phyloP scores from a whole-genome alignment of 2,329 filamentous ascomycete species.

The Nemania bipapillata region DNA sequence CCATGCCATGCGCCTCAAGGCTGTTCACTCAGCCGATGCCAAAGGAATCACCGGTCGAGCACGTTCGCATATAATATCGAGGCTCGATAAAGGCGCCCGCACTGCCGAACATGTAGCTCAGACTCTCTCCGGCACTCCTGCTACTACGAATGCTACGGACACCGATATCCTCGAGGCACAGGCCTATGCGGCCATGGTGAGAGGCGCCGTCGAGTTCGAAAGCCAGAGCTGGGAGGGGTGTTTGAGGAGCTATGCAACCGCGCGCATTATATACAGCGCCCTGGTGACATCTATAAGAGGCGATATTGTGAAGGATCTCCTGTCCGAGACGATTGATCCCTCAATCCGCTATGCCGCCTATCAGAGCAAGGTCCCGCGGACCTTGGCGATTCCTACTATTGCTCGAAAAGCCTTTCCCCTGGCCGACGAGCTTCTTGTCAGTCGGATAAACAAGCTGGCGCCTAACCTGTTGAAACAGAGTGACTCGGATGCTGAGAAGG shows the following conservation, averaged over 20 bases:
- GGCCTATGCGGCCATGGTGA: slow-evolving; percentile 82
- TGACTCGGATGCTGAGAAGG: slow-evolving; percentile 61
- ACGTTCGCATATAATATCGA: slow-evolving; percentile 87
- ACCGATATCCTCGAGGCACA: slow-evolving; percentile 84
- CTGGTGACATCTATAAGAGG: slow-evolving; percentile 72
- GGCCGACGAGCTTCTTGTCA: slow-evolving; percentile 69
- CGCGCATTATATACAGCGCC: slow-evolving; percentile 83
- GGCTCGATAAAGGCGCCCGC: slow-evolving; percentile 80
- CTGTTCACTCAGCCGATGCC: slow-evolving; percentile 79
- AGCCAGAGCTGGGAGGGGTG: slow-evolving; percentile 86
- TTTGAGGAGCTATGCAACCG: slow-evolving; percentile 77
- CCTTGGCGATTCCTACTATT: slow-evolving; percentile 81
- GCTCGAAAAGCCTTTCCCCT: slow-evolving; percentile 81
- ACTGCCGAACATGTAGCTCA: slow-evolving; percentile 75
- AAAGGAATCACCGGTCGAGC: slow-evolving; percentile 82
- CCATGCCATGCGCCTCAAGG: slow-evolving; percentile 94
- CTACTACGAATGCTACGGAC: slow-evolving; percentile 73
- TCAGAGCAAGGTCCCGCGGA: slow-evolving; percentile 86
- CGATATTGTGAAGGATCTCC: slow-evolving; percentile 85
- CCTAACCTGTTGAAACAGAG: slow-evolving; percentile 71
- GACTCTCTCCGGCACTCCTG: slow-evolving; percentile 70
- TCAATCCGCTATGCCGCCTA: slow-evolving; percentile 95
- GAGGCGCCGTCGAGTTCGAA: slow-evolving; percentile 83
- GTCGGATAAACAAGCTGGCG: slow-evolving; percentile 76
- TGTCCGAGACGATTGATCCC: slow-evolving; percentile 87